Evolutionary conservation across 495 filamentous ascomycete species (phyloP), one percentile per base, ranked within the genome.

Genomic region (Trichodelitschia bisporula): DNA sequence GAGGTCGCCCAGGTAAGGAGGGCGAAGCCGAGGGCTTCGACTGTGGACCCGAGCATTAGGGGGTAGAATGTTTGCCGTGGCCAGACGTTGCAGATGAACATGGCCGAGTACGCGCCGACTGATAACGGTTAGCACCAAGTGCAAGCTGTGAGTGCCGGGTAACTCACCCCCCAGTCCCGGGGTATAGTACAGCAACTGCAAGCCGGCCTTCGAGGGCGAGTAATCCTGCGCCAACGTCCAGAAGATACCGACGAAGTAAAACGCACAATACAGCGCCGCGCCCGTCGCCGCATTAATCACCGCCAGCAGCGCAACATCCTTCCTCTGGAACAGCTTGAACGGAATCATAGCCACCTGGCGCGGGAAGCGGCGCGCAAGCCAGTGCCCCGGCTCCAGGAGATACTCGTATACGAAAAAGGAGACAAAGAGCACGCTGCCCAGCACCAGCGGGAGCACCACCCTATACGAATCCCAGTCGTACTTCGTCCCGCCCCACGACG

Each of bases 221-320:
- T 56, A 55, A 15, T 46, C 50, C 40, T 58, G 43, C 1, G 66
- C 64, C 5, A 69, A 39, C 2, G 57, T 49, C 40, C 67, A 70
- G 44, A 69, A 72, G 8, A 68, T 44, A 19, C 57, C 56, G 39
- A 69, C 57, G 36, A 66, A 71, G 42, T 72, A 72, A 42, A 68
- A 62, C 17, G 68, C 55, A 9, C 54, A 50, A 38, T 56, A 59
- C 40, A 58, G 49, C 33, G 54, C 55, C 43, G 61, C 56, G 18
- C 40, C 40, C 4, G 40, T 50, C 5, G 54, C 41, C 28, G 66
- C 59, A 44, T 64, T 59, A 38, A 69, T 45, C 19, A 58, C 47
- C n/a, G 58, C 49, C 10, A 71, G 35, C 21, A 66, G 44, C 2
- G 55, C 46, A 9, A 59, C 53, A 38, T 73, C 61, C n/a, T 53